Evolutionary conservation across 768 basidiomycete species (phyloP).

Genomic region (Omphalotus guepiniiformis): DNA sequence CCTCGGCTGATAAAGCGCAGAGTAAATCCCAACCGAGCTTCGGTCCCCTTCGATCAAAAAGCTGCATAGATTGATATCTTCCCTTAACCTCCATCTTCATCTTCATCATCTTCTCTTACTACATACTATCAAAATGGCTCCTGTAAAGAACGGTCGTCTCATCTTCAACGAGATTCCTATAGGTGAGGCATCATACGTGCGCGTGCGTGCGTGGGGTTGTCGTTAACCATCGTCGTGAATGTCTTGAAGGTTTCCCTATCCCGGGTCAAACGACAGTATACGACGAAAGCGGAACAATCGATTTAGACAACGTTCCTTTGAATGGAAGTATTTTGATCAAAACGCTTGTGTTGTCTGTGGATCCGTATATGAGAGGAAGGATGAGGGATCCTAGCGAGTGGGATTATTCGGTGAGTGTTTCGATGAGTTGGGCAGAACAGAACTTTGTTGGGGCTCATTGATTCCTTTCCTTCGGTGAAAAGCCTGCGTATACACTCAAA

Average conservation of each 20-base stretch:
- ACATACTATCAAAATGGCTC: too few relatives aligned
- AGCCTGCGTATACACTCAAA: slow-evolving; percentile 10
- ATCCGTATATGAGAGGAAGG: slow-evolving; percentile 29
- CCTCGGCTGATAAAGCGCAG: too few relatives aligned
- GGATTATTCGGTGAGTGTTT: slow-evolving; percentile 15
- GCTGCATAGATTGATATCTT: too few relatives aligned
- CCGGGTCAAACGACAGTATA: slow-evolving; percentile 28
- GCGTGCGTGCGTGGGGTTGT: not conserved
- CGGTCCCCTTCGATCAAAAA: too few relatives aligned
- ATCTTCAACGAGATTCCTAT: slow-evolving; percentile 24
- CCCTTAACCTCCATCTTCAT: too few relatives aligned
- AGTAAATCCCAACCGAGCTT: too few relatives aligned
- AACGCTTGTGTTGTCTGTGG: slow-evolving; percentile 32
- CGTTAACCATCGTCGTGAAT: not conserved
- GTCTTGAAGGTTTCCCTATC: slow-evolving; percentile 17
- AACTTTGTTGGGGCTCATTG: too few relatives aligned
- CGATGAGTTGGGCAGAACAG: too few relatives aligned
- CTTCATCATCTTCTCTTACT: too few relatives aligned
- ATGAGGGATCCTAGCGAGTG: slow-evolving; percentile 23
- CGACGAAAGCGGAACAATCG: slow-evolving; percentile 29
- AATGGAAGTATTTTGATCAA: slow-evolving; percentile 33
- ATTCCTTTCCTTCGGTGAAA: not conserved
- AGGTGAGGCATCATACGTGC: slow-evolving; percentile 9
- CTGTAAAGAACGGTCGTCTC: slow-evolving; percentile 19
- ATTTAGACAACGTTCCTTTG: slow-evolving; percentile 30